Evolutionary conservation across 2,329 filamentous ascomycete genomes (phyloP).

Genomic region (Xylariaceae sp.): DNA sequence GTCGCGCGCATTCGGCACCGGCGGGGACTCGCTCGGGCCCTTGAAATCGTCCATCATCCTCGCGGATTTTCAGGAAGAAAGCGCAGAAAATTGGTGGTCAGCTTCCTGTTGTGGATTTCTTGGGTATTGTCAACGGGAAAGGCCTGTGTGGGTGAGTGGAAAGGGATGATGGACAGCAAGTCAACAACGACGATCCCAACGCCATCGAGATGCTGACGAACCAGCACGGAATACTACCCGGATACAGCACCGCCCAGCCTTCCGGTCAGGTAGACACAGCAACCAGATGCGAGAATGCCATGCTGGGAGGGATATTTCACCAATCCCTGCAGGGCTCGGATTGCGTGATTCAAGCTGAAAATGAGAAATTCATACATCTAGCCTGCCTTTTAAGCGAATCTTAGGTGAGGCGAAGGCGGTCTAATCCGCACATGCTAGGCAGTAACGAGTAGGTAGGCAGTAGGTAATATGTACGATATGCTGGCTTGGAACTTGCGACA

Average conservation of each 20-base stretch:
- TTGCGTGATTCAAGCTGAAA: background rate
- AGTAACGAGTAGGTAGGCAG: too few species aligned
- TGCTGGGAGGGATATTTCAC: background rate
- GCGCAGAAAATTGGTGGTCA: background rate
- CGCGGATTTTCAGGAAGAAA: background rate
- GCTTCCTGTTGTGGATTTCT: too few species aligned
- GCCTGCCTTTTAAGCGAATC: background rate
- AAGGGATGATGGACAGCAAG: too few species aligned
- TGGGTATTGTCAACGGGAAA: too few species aligned
- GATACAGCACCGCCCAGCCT: background rate
- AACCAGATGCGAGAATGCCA: background rate
- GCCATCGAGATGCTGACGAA: background rate
- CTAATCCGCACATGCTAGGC: background rate
- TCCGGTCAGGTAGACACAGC: background rate
- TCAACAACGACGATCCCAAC: background rate
- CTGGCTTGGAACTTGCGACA: too few species aligned
- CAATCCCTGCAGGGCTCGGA: background rate
- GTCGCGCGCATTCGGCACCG: conserved; percentile 14
- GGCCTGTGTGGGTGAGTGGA: too few species aligned
- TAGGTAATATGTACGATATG: too few species aligned
- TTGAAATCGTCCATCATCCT: conserved; percentile 13
- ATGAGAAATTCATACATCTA: background rate
- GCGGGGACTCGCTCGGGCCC: conserved; percentile 3
- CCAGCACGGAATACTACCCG: too few species aligned
- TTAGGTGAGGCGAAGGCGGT: background rate